Percentiles rank a stretch among this genome's conserved stretches.
Evolutionary conservation across 2,329 filamentous ascomycete species (phyloP).

Genomic region (Stachybotrys chlorohalonatus): DNA sequence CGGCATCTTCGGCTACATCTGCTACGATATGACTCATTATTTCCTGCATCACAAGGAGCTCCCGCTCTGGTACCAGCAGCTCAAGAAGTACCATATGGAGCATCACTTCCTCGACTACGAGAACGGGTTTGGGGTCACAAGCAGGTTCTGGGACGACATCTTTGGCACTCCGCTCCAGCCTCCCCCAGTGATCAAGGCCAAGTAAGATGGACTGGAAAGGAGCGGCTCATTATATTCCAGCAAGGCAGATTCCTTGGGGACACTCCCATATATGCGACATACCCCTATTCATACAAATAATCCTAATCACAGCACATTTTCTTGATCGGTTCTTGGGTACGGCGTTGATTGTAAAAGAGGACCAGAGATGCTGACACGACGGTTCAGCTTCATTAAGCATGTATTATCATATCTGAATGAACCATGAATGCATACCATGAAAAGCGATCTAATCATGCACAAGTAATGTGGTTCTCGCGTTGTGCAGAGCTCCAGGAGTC

Average conservation of each 20-base stretch:
- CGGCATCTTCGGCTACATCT: conserved; percentile 89
- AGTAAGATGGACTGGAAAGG: conserved; percentile 9
- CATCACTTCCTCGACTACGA: conserved; percentile 98
- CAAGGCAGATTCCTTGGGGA: background rate
- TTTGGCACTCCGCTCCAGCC: conserved; percentile 75
- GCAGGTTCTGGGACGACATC: conserved; percentile 86
- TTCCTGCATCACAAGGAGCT: conserved; percentile 95
- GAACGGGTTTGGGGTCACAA: conserved; percentile 94
- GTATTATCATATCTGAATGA: background rate
- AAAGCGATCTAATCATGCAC: too few species aligned
- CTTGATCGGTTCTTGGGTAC: background rate
- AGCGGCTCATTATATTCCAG: background rate
- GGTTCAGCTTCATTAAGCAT: background rate
- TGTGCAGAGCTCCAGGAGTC: too few species aligned
- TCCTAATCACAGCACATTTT: background rate
- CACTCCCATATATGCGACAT: background rate
- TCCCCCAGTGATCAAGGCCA: conserved; percentile 18
- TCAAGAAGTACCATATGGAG: conserved; percentile 96
- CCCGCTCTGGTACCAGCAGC: conserved; percentile 76
- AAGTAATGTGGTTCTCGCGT: too few species aligned
- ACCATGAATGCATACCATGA: background rate
- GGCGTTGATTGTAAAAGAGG: background rate
- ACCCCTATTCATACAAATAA: background rate
- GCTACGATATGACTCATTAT: conserved; percentile 97
- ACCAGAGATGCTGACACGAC: background rate